These are phyloP conservation scores for Onygenales sp. DNA, from an alignment of 2,329 filamentous ascomycete genomes.

Conservation along the genomic window DNA sequence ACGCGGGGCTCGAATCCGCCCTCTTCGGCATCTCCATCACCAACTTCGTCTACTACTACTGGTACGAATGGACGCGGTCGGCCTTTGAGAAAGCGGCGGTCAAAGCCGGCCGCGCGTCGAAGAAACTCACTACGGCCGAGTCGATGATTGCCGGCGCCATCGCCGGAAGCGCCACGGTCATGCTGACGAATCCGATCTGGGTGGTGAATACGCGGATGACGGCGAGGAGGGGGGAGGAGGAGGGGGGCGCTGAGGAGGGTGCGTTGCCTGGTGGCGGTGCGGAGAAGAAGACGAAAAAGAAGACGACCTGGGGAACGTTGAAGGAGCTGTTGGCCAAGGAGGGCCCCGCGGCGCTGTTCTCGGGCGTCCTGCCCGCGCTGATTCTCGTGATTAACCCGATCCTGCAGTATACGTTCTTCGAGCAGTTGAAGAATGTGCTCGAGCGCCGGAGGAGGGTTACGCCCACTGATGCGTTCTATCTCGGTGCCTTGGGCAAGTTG, in stretches of 20 bases:
- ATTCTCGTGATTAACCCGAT: slow-evolving; percentile 97
- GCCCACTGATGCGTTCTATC: slow-evolving; percentile 76
- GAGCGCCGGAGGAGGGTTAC: slow-evolving; percentile 72
- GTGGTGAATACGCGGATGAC: slow-evolving; percentile 98
- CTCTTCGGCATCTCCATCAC: slow-evolving; percentile 97
- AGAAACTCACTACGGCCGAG: slow-evolving; percentile 82
- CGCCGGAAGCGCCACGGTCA: slow-evolving; percentile 85
- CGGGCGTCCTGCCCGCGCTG: slow-evolving; percentile 84
- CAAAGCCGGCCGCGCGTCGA: slow-evolving; percentile 61
- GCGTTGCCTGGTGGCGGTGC: slow-evolving; percentile 21
- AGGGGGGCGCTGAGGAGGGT: slow-evolving; percentile 24
- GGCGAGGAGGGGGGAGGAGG: slow-evolving; percentile 59
- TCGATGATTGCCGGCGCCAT: slow-evolving; percentile 92
- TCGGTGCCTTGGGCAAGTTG: slow-evolving; percentile 89
- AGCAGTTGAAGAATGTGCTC: slow-evolving; percentile 88
- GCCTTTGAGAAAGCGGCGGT: slow-evolving; percentile 70
- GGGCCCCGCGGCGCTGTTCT: slow-evolving; percentile 74
- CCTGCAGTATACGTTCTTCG: slow-evolving; percentile 95
- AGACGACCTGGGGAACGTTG: slow-evolving; percentile 72
- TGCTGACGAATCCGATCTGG: slow-evolving; percentile 98
- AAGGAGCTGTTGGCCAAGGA: slow-evolving; percentile 73
- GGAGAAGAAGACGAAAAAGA: slow-evolving; percentile 42
- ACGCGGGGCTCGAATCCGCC: slow-evolving; percentile 85
- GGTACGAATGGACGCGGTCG: slow-evolving; percentile 92
- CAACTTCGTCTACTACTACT: slow-evolving; percentile 99